These are phyloP conservation scores for Glycine soja DNA, from an alignment of 306 rosid genomes.

Conservation along the genomic window DNA sequence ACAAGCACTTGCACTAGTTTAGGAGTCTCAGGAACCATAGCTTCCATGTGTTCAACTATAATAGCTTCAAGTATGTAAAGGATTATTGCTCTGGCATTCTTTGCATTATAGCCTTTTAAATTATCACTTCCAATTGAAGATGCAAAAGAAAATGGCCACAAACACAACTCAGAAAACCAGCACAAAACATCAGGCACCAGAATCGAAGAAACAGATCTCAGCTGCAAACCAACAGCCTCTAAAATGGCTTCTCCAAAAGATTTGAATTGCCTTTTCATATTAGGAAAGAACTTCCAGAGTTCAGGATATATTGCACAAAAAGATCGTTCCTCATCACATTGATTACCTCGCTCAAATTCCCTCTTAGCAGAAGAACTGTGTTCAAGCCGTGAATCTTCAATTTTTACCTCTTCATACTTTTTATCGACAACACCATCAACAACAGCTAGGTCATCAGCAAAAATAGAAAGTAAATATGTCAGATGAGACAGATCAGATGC, in stretches of 20 bases:
- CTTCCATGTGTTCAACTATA: conserved; percentile 89
- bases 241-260: conserved; percentile 83
- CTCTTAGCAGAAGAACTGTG: conserved; percentile 47
- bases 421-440: conserved; percentile 71
- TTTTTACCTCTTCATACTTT: conserved; percentile 53
- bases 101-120: conserved; percentile 79
- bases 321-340: conserved; percentile 54
- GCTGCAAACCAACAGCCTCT: conserved; percentile 92
- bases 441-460: conserved; percentile 85
- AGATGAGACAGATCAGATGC: conserved; percentile 84
- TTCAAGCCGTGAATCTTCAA: conserved; percentile 54
- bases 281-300: conserved; percentile 80
- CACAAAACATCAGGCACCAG: conserved; percentile 82
- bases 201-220: conserved; percentile 78
- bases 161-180: conserved; percentile 90
- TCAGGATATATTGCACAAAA: conserved; percentile 83
- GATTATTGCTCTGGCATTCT: conserved; percentile 86
- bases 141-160: conserved; percentile 71
- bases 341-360: conserved; percentile 55
- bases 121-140: conserved; percentile 52
- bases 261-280: conserved; percentile 77
- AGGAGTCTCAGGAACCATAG: conserved; percentile 91
- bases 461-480: conserved; percentile 70
- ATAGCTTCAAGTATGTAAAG: conserved; percentile 85
- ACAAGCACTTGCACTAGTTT: conserved; percentile 78